phyloP scores from a whole-genome alignment of 1,284 basidiomycete genomes.

The Trametes hirsuta region DNA sequence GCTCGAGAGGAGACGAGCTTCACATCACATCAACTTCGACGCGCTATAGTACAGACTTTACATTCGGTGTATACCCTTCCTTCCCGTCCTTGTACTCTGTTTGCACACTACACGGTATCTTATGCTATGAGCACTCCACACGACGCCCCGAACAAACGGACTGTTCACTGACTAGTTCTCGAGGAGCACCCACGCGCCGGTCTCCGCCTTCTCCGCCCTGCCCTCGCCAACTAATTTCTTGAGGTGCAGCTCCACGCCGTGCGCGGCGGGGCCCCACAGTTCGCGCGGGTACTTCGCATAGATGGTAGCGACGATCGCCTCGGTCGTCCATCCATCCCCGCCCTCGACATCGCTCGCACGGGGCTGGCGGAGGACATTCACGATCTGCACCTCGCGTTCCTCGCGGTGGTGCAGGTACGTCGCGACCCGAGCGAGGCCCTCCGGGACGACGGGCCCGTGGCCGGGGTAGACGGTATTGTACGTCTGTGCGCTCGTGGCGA shows the following conservation, averaged over 20 bases:
- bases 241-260: slow-evolving; percentile 74
- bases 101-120: slow-evolving; percentile 11
- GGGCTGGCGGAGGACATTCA: slow-evolving; percentile 55
- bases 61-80: slow-evolving; percentile 13
- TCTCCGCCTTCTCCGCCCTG: slow-evolving; percentile 50
- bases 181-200: slow-evolving; percentile 40
- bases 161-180: slow-evolving; percentile 12
- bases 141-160: background rate
- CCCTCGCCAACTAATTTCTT: slow-evolving; percentile 74
- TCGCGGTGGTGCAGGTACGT: slow-evolving; percentile 84
- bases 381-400: slow-evolving; percentile 81
- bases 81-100: slow-evolving; percentile 1
- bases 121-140: slow-evolving; percentile 11
- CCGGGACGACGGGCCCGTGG: slow-evolving; percentile 79
- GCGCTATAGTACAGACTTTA: slow-evolving; percentile 61
- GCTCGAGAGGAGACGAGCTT: slow-evolving; percentile 80
- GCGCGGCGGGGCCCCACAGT: slow-evolving; percentile 75
- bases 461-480: slow-evolving; percentile 77
- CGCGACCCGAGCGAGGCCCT: slow-evolving; percentile 62
- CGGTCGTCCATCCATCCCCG: slow-evolving; percentile 56
- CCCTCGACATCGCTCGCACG: slow-evolving; percentile 22
- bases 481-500: slow-evolving; percentile 34
- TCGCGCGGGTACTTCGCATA: slow-evolving; percentile 74
- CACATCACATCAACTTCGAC: slow-evolving; percentile 97
- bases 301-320: slow-evolving; percentile 65